A percentile compares a stretch with the other conserved stretches of the same genome.
phyloP scores from a whole-genome alignment of 179 eudicot genomes.

The Beta corolliflora region DNA sequence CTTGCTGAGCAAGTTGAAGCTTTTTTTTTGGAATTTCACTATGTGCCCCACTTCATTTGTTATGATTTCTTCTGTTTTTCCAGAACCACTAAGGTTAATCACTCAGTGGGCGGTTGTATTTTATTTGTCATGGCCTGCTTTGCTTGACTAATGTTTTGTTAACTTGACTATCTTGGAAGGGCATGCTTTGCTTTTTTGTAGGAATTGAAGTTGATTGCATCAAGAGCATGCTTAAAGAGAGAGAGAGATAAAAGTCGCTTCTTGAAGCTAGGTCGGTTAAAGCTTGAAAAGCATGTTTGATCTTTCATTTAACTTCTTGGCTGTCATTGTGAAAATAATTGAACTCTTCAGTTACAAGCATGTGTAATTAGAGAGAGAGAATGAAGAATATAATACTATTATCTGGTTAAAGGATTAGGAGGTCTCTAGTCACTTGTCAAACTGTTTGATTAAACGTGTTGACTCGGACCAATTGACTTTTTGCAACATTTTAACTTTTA shows the following conservation, averaged over 20 bases:
- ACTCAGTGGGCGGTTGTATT: slow-evolving; percentile 27
- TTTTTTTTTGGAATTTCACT: background rate
- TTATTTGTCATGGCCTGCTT: slow-evolving; percentile 4
- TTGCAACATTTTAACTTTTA: too few species aligned
- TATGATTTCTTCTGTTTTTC: background rate
- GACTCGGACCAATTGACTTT: too few species aligned
- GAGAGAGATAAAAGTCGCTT: background rate
- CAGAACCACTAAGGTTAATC: slow-evolving; percentile 19
- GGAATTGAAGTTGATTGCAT: slow-evolving; percentile 13
- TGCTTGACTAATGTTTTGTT: slow-evolving; percentile 20
- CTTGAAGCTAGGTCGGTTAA: slow-evolving; percentile 9
- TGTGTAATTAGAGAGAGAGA: background rate
- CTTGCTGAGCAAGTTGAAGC: background rate
- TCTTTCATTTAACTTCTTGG: background rate
- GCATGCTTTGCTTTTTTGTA: background rate
- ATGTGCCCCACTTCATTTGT: background rate
- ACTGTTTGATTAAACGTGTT: too few species aligned
- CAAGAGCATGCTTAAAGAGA: slow-evolving; percentile 20
- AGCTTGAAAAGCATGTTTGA: slow-evolving; percentile 14
- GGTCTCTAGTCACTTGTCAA: too few species aligned
- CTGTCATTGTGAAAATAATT: background rate
- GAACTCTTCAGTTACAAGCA: background rate
- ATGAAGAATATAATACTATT: too few species aligned
- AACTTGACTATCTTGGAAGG: slow-evolving; percentile 19
- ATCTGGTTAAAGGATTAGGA: too few species aligned